Evolutionary conservation across 2,329 filamentous ascomycete species (phyloP).

Genomic region (Aureobasidium leucospermi): DNA sequence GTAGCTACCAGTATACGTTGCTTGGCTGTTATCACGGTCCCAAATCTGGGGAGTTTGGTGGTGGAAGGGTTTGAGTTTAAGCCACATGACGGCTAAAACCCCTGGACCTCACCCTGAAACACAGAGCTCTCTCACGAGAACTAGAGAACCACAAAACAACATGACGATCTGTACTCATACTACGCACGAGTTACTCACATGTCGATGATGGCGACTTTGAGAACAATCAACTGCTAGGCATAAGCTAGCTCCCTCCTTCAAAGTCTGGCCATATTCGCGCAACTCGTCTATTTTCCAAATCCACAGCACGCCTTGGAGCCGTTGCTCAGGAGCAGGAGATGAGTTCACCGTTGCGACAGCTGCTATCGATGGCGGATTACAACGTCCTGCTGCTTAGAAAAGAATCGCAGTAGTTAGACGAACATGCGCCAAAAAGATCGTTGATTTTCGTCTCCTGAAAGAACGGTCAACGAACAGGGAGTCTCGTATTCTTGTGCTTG

Average conservation of each 20-base stretch:
- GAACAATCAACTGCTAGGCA: background rate
- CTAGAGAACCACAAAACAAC: background rate
- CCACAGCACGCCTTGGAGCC: background rate
- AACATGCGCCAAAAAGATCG: too few relatives aligned
- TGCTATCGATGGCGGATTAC: background rate
- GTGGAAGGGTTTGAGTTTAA: background rate
- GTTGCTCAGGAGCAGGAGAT: conserved; percentile 13
- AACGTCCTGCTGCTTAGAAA: background rate
- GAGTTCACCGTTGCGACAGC: conserved; percentile 9
- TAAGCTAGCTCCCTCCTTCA: background rate
- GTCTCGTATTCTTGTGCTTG: background rate
- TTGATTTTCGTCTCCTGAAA: background rate
- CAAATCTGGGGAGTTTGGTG: background rate
- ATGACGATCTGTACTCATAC: background rate
- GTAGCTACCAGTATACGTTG: background rate
- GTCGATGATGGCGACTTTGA: background rate
- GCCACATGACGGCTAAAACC: conserved; percentile 3
- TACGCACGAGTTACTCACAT: background rate
- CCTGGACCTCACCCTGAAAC: conserved; percentile 10
- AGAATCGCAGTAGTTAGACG: background rate
- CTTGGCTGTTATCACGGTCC: background rate
- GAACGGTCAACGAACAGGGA: background rate
- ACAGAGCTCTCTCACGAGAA: background rate
- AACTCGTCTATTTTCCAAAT: background rate
- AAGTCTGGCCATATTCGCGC: background rate